Conservation (phyloP, 768 basidiomycete species). For the Lactarius tabidus region DNA sequence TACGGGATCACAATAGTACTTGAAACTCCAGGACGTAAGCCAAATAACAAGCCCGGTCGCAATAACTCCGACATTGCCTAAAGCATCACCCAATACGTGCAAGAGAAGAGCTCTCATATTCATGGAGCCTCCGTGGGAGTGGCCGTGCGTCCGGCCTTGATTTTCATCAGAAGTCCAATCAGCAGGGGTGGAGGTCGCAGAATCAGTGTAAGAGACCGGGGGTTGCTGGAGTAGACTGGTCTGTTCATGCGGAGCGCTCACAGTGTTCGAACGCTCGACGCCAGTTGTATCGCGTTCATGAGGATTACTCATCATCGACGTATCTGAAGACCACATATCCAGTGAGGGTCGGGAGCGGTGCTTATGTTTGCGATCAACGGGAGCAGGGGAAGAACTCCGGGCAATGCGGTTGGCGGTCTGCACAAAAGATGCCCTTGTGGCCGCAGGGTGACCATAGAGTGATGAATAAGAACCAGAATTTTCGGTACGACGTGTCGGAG, state of each 20-base stretch:
- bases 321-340: constrained; percentile 17
- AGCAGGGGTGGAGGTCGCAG: neutral
- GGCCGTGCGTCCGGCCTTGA: constrained; percentile 31
- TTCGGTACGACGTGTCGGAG: constrained; percentile 28
- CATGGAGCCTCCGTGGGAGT: constrained; percentile 72
- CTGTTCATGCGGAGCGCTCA: constrained; percentile 29
- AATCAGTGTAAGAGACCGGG: constrained; percentile 9
- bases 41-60: constrained; percentile 92
- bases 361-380: constrained; percentile 22
- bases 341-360: constrained; percentile 28
- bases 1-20: constrained; percentile 88
- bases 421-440: constrained; percentile 66
- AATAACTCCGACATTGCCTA: constrained; percentile 98
- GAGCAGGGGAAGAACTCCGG: constrained; percentile 44
- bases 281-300: constrained; percentile 10
- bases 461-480: constrained; percentile 51
- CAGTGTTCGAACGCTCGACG: neutral
- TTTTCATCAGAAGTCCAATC: constrained; percentile 19
- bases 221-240: constrained; percentile 38
- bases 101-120: constrained; percentile 96
- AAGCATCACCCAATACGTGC: constrained; percentile 94
- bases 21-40: constrained; percentile 80
- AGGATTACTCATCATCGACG: constrained; percentile 1
- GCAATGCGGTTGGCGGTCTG: constrained; percentile 85
- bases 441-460: constrained; percentile 69